These are phyloP conservation scores for Penstemon barbatus DNA, from an alignment of 257 asterid genomes.

Conservation along the genomic window DNA sequence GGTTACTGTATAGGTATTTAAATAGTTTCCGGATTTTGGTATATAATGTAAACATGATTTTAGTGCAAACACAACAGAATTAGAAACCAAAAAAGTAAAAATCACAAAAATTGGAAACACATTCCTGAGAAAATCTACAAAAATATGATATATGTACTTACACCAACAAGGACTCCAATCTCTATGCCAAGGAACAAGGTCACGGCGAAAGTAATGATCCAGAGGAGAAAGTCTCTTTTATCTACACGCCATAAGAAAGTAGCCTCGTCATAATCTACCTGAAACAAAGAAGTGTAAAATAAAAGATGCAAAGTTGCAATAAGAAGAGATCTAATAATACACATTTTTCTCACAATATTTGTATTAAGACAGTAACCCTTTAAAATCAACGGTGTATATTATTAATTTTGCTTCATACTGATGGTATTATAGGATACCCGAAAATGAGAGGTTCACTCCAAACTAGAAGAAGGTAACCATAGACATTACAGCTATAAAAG, in stretches of 20 bases:
- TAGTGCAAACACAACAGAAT: no score
- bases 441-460: background rate
- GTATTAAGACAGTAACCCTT: background rate
- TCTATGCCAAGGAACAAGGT: slow-evolving; percentile 97
- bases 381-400: background rate
- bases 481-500: no score
- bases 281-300: slow-evolving; percentile 34
- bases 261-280: slow-evolving; percentile 99
- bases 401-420: background rate
- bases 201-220: slow-evolving; percentile 76
- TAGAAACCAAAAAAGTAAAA: no score
- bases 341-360: slow-evolving; percentile 12
- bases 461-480: background rate
- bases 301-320: slow-evolving; percentile 27
- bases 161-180: slow-evolving; percentile 96
- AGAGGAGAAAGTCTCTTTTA: slow-evolving; percentile 88
- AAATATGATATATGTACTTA: slow-evolving; percentile 40
- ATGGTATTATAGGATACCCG: slow-evolving; percentile 8
- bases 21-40: no score
- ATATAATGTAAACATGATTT: no score
- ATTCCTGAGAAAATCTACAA: no score
- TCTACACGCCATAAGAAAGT: slow-evolving; percentile 88
- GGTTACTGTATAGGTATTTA: no score
- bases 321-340: slow-evolving; percentile 30
- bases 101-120: no score